These are phyloP conservation scores for Cercospora beticola DNA, from an alignment of 2,329 filamentous ascomycete genomes.

Conservation along the genomic window DNA sequence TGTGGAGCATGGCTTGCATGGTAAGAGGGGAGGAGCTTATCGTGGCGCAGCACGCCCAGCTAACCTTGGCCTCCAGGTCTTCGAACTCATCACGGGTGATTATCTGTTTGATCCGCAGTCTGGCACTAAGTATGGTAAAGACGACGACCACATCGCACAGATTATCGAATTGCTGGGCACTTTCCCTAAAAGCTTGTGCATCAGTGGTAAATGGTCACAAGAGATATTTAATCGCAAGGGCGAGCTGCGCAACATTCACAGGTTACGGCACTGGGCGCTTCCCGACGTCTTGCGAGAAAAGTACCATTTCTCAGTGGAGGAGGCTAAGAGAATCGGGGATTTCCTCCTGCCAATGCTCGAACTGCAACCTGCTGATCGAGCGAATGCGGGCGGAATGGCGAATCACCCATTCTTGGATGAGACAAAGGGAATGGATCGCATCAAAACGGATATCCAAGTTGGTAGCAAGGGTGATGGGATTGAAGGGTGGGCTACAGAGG, in stretches of 20 bases:
- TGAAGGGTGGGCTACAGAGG: constrained; percentile 86
- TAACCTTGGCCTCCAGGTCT: constrained; percentile 62
- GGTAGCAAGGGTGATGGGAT: constrained; percentile 88
- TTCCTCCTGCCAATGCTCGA: constrained; percentile 92
- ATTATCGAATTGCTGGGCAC: constrained; percentile 95
- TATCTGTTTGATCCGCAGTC: constrained; percentile 98
- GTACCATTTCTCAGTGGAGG: constrained; percentile 87
- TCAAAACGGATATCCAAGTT: constrained; percentile 72
- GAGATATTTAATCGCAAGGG: constrained; percentile 99
- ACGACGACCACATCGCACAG: constrained; percentile 98
- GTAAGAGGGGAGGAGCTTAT: constrained; percentile 53
- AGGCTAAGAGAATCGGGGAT: constrained; percentile 73
- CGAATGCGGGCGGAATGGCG: constrained; percentile 95
- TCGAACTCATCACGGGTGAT: constrained; percentile 96
- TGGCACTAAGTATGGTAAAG: constrained; percentile 97
- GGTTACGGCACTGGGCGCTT: constrained; percentile 91
- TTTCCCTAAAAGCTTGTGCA: constrained; percentile 88
- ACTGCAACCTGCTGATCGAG: constrained; percentile 79
- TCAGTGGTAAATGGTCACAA: constrained; percentile 94
- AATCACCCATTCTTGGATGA: constrained; percentile 79
- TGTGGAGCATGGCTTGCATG: constrained; percentile 99
- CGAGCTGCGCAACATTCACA: constrained; percentile 94
- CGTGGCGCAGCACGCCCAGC: neutral
- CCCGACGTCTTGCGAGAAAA: constrained; percentile 93
- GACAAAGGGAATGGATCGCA: constrained; percentile 81